Base-by-base conservation (phyloP, 2,329 filamentous ascomycete genomes). In the Dactylellina cionopaga region DNA sequence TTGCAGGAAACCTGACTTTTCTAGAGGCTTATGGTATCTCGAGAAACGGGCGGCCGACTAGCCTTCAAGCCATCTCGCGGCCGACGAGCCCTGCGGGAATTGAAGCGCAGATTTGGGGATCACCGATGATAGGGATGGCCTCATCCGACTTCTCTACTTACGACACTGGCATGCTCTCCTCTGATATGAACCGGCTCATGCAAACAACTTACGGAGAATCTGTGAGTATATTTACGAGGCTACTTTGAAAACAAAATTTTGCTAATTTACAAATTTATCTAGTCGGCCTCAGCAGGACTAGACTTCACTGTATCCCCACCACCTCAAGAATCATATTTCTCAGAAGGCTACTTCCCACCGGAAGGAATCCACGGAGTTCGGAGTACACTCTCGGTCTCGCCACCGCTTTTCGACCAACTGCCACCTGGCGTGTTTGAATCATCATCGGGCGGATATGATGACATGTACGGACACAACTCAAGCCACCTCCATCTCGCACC, bases 121-220 rank as follows among this genome's bases (percentile, higher is more conserved):
- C 65, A 22, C 56, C 65, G 6, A 62, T 63, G 33, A 62, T 62
- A 44, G 51, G 56, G 15, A 54, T 60, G 15, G 51, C 29, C 7
- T 55, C 65, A 35, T 31, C 41, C 22, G 65, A 63, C 13, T 70
- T 56, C 39, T 19, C 56, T 1, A 52, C 27, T 17, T 70, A 70
- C 29, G 65, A 70, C 27, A 70, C 65, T 9, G 41, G 56, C 9
- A 70, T 70, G 65, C 56, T 70, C 65, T 62, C 65, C 22, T 70
- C 65, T 3, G 65, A 70, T 25, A 70, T 70, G 65, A 56, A 70
- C 35, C 56, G 65, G 47, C 49, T 70, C 44, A 70, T 70, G 65
- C 49, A 55, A 1, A 17, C 55, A 1, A 47, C 56, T 39, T 70
- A 62, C 15, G 65, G 47, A 5, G 56, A 70, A 22, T 55, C 47